A percentile compares a stretch with the other conserved stretches of the same genome.
Conservation (phyloP, 805 yeast genomes). For the Starmerella stigmatis region DNA sequence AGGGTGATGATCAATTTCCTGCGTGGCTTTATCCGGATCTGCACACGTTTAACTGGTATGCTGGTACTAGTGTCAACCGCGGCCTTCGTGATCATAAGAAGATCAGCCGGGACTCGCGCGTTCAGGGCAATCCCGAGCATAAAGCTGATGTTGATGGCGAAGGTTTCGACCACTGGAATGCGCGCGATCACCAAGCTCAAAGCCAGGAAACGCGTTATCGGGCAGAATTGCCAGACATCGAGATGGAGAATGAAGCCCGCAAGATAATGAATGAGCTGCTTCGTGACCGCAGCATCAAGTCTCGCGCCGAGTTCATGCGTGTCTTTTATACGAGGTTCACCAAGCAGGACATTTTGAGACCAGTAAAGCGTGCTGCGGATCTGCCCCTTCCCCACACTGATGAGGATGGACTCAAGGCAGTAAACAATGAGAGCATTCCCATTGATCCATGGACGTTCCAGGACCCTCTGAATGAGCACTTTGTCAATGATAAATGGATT, state of each 20-base stretch:
- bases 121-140: slow-evolving; percentile 57
- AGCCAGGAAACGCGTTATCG: neutral
- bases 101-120: slow-evolving; percentile 70
- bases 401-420: slow-evolving; percentile 23
- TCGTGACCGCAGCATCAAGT: slow-evolving; percentile 12
- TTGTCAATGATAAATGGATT: slow-evolving; percentile 78
- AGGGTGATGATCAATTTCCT: slow-evolving; percentile 12
- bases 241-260: slow-evolving; percentile 28
- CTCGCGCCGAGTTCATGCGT: slow-evolving; percentile 28
- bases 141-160: slow-evolving; percentile 63
- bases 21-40: slow-evolving; percentile 26
- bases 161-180: slow-evolving; percentile 57
- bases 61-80: slow-evolving; percentile 66
- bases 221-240: slow-evolving; percentile 21
- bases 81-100: slow-evolving; percentile 80
- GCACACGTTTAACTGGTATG: slow-evolving; percentile 67
- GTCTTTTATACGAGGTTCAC: slow-evolving; percentile 23
- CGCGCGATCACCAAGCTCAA: slow-evolving; percentile 31
- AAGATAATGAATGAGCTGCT: slow-evolving; percentile 19
- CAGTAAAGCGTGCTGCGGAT: slow-evolving; percentile 16
- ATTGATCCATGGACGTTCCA: slow-evolving; percentile 82
- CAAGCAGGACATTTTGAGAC: slow-evolving; percentile 18
- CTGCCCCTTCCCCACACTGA: slow-evolving; percentile 22
- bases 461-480: slow-evolving; percentile 76
- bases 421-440: slow-evolving; percentile 34